Percentiles rank a stretch among this genome's conserved stretches.
Evolutionary conservation across 1,139 yeast species (phyloP).

Genomic region (Sugiyamaella xylanicola): DNA sequence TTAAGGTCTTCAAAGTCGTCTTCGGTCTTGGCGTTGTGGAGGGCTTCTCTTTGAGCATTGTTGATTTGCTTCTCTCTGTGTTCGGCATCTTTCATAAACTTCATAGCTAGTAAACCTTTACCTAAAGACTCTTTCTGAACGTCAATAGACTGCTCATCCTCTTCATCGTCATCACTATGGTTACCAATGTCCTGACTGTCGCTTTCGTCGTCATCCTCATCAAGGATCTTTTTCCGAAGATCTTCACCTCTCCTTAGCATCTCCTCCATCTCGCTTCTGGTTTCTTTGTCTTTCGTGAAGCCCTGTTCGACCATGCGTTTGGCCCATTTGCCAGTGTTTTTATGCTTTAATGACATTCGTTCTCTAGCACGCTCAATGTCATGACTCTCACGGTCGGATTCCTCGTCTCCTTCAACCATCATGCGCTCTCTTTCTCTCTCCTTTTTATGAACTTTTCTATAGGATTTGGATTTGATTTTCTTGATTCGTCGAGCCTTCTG

Average conservation of each 20-base stretch:
- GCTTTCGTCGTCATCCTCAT: slow-evolving; percentile 58
- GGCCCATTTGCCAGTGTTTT: slow-evolving; percentile 84
- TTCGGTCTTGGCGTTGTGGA: slow-evolving; percentile 48
- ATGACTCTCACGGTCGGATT: slow-evolving; percentile 53
- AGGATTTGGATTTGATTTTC: slow-evolving; percentile 91
- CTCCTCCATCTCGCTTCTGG: slow-evolving; percentile 88
- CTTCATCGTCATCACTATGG: slow-evolving; percentile 46
- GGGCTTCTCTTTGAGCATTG: slow-evolving; percentile 52
- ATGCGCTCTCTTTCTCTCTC: slow-evolving; percentile 72
- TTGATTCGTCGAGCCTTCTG: slow-evolving; percentile 85
- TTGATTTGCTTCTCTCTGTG: slow-evolving; percentile 59
- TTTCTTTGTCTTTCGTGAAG: slow-evolving; percentile 79
- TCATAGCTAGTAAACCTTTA: slow-evolving; percentile 91
- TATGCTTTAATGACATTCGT: slow-evolving; percentile 89
- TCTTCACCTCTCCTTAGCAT: slow-evolving; percentile 88
- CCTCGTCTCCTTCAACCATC: slow-evolving; percentile 60
- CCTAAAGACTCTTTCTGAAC: slow-evolving; percentile 53
- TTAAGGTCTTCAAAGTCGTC: slow-evolving; percentile 49
- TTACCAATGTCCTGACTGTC: slow-evolving; percentile 53
- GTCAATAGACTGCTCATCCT: slow-evolving; percentile 42
- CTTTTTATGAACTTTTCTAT: slow-evolving; percentile 82
- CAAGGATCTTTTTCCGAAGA: slow-evolving; percentile 72
- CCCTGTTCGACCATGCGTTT: slow-evolving; percentile 88
- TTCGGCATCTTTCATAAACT: slow-evolving; percentile 89
- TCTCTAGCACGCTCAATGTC: slow-evolving; percentile 86